Conservation (phyloP, 306 rosid species). For the Senna siamea region DNA sequence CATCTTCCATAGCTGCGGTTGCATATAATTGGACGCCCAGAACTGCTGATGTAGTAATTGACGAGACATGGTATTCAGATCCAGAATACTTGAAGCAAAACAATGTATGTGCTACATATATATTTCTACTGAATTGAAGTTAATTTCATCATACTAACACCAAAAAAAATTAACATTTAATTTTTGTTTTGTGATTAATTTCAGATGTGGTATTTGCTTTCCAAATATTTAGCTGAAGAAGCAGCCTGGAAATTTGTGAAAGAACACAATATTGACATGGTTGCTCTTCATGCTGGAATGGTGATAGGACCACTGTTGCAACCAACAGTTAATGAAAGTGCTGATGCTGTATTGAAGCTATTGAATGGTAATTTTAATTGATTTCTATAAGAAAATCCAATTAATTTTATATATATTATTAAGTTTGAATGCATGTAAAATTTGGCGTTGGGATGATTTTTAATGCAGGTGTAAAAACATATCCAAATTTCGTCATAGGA, state of each 20-base stretch:
- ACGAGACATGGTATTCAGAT: conserved; percentile 20
- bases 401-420: too few relatives aligned
- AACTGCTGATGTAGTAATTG: not conserved
- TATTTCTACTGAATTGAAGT: too few relatives aligned
- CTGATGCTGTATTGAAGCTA: conserved; percentile 57
- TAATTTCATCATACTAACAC: too few relatives aligned
- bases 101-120: too few relatives aligned
- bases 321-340: conserved; percentile 74
- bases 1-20: conserved; percentile 22
- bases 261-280: conserved; percentile 75
- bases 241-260: conserved; percentile 76
- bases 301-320: conserved; percentile 84
- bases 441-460: too few relatives aligned
- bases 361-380: conserved; percentile 54
- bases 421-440: too few relatives aligned
- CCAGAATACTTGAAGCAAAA: not conserved
- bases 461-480: too few relatives aligned
- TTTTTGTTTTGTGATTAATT: too few relatives aligned
- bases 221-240: conserved; percentile 83
- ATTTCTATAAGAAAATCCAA: too few relatives aligned
- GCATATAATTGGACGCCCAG: not conserved
- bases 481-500: too few relatives aligned
- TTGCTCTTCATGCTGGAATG: conserved; percentile 72
- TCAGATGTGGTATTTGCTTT: conserved; percentile 76
- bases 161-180: too few relatives aligned